Percentiles rank a stretch among this genome's conserved stretches.
Conservation (phyloP, 129 eudicot species). For the Chrysanthemum lavandulifolium region DNA sequence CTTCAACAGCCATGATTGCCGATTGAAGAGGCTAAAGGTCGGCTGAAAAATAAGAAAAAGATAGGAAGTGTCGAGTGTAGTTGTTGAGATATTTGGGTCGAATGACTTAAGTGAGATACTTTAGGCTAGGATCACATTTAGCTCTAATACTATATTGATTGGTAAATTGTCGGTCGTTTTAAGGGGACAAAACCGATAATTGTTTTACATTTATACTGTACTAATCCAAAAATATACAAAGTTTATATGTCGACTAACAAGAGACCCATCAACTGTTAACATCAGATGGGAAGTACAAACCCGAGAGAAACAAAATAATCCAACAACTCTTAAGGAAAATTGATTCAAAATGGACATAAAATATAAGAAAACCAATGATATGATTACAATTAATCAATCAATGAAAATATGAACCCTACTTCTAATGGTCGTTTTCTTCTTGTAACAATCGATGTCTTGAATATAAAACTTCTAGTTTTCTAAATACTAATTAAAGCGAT, state of each 20-base stretch:
- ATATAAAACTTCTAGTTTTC: neutral
- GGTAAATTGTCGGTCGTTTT: too few relatives aligned
- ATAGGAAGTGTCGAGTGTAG: too few relatives aligned
- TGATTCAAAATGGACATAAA: slow-evolving; percentile 6
- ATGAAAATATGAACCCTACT: neutral
- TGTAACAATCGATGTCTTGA: neutral
- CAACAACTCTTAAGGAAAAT: slow-evolving; percentile 22
- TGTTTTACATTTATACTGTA: too few relatives aligned
- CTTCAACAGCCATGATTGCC: too few relatives aligned
- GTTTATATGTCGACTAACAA: neutral
- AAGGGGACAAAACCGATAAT: too few relatives aligned
- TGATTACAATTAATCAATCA: neutral
- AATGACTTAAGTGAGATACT: too few relatives aligned
- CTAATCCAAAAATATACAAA: too few relatives aligned
- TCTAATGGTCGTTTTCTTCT: neutral
- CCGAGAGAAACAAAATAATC: slow-evolving; percentile 20
- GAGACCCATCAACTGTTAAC: slow-evolving; percentile 17
- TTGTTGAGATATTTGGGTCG: too few relatives aligned
- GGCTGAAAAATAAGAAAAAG: too few relatives aligned
- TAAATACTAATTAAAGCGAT: neutral
- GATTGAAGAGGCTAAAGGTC: too few relatives aligned
- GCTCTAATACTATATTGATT: too few relatives aligned
- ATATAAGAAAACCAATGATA: slow-evolving; percentile 4
- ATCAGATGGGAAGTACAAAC: slow-evolving; percentile 25
- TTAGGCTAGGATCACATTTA: too few relatives aligned